phyloP scores from a whole-genome alignment of 2,329 filamentous ascomycete genomes.

The Talaromyces atroroseus region DNA sequence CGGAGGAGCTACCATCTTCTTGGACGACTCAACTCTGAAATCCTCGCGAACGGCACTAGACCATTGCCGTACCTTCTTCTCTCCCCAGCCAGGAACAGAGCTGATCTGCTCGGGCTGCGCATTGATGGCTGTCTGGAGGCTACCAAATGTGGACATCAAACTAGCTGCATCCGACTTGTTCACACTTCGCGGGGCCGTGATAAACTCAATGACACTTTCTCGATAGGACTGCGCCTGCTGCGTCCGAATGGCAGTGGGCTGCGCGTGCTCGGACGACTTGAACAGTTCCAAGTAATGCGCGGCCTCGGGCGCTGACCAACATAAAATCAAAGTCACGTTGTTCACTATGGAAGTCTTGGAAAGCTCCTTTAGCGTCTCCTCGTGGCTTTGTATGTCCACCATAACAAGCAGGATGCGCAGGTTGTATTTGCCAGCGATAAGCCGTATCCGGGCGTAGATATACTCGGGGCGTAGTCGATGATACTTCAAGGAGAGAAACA shows the following conservation, averaged over 20 bases:
- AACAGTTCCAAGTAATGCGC: conserved; percentile 91
- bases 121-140: conserved; percentile 78
- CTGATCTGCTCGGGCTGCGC: conserved; percentile 79
- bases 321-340: conserved; percentile 84
- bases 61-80: conserved; percentile 90
- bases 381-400: conserved; percentile 93
- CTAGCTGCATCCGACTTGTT: conserved; percentile 94
- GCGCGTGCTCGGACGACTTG: conserved; percentile 89
- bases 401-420: conserved; percentile 81
- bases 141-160: conserved; percentile 87
- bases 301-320: conserved; percentile 91
- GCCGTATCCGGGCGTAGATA: conserved; percentile 86
- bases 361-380: conserved; percentile 81
- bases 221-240: conserved; percentile 78
- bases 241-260: conserved; percentile 73
- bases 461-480: conserved; percentile 97
- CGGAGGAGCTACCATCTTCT: conserved; percentile 45
- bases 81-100: conserved; percentile 85
- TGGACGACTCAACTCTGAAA: conserved; percentile 69
- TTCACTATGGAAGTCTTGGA: conserved; percentile 91
- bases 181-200: conserved; percentile 80
- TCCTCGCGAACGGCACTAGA: conserved; percentile 74
- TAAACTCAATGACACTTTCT: conserved; percentile 84
- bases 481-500: conserved; percentile 94
- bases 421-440: conserved; percentile 77